phyloP scores from a whole-genome alignment of 2,329 filamentous ascomycete genomes.

The Neopestalotiopsis sp. region DNA sequence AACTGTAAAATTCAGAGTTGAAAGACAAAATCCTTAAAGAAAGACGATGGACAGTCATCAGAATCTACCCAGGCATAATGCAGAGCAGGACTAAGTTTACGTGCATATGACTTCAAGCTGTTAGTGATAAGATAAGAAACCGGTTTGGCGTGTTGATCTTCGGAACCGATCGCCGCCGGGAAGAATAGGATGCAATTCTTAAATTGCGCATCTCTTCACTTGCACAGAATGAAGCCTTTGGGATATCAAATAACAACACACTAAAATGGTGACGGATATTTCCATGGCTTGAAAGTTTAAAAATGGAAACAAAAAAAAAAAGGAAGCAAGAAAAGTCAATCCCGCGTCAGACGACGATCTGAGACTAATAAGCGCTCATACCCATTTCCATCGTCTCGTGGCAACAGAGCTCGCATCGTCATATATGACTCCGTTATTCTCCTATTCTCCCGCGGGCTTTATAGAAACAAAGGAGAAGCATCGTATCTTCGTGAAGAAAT shows the following conservation, averaged over 20 bases:
- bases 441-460: neutral
- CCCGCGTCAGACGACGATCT: too few relatives aligned
- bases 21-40: neutral
- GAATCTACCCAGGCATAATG: too few relatives aligned
- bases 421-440: neutral
- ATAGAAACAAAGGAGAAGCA: neutral
- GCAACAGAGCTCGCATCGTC: neutral
- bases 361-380: neutral
- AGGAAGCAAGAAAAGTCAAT: too few relatives aligned
- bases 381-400: neutral
- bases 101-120: neutral
- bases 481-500: neutral
- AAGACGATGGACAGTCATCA: too few relatives aligned
- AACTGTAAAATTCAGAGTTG: neutral
- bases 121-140: constrained; percentile 3
- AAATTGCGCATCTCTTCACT: neutral
- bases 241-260: too few relatives aligned
- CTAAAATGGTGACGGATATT: too few relatives aligned
- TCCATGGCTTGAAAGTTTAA: too few relatives aligned
- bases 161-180: neutral
- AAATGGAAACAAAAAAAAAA: too few relatives aligned
- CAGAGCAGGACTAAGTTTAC: too few relatives aligned
- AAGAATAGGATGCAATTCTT: neutral
- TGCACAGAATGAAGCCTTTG: neutral
- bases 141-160: constrained; percentile 6